A percentile compares a stretch with the other conserved stretches of the same genome.
Evolutionary conservation across 2,329 filamentous ascomycete genomes (phyloP).

Genomic region (Xylaria sp.): DNA sequence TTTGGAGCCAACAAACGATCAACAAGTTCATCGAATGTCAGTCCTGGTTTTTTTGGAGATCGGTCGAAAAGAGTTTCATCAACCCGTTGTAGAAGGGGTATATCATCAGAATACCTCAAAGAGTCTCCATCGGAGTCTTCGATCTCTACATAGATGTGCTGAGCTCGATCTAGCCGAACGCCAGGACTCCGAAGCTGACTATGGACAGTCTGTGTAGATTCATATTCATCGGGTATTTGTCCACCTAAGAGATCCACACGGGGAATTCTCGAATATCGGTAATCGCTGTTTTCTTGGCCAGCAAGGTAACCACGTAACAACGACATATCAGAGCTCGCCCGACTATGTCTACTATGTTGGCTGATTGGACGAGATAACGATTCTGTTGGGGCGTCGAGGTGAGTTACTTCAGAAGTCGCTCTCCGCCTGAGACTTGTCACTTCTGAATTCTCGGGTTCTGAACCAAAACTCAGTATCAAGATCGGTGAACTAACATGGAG

Average conservation of each 20-base stretch:
- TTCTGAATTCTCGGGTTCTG: constrained; percentile 55
- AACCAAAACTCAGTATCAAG: constrained; percentile 23
- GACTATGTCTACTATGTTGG: constrained; percentile 73
- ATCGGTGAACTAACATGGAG: background rate
- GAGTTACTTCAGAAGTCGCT: constrained; percentile 68
- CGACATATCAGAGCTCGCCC: constrained; percentile 77
- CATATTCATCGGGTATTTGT: constrained; percentile 58
- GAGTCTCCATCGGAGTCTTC: constrained; percentile 78
- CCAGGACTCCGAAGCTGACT: constrained; percentile 64
- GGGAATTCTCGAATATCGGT: constrained; percentile 60
- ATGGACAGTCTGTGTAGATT: constrained; percentile 59
- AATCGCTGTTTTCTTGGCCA: constrained; percentile 58
- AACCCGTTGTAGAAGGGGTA: constrained; percentile 72
- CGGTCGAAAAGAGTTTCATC: constrained; percentile 71
- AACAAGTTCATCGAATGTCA: constrained; percentile 78
- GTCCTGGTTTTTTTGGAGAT: constrained; percentile 62
- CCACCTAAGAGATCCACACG: constrained; percentile 58
- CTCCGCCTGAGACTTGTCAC: constrained; percentile 61
- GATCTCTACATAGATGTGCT: constrained; percentile 67
- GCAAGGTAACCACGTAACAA: constrained; percentile 63
- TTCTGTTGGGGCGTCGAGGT: constrained; percentile 67
- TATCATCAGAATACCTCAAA: constrained; percentile 73
- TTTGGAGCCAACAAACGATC: constrained; percentile 86
- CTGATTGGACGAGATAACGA: constrained; percentile 65
- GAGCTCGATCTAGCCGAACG: constrained; percentile 62